Base-by-base conservation (phyloP, 2,329 filamentous ascomycete species). In the Curvularia eragrostidis region DNA sequence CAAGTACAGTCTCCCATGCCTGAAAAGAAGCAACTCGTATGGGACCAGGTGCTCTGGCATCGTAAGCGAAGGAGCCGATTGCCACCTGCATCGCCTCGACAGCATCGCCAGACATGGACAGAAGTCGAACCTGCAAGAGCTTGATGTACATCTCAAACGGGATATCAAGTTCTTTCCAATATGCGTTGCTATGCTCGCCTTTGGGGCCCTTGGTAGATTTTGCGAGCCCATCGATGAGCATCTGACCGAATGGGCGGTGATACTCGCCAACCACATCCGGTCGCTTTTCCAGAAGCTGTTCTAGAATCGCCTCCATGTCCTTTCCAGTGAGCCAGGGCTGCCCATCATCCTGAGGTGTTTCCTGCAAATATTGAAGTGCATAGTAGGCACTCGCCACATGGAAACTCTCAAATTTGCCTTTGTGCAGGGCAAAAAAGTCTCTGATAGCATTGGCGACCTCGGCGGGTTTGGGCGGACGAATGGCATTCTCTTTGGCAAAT, bases 381-480 rank as follows among this genome's bases (percentile, higher is more conserved):
- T 81, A 77, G 28, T 83, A 71, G 19, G 85, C 82, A 65, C 87
- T 80, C n/a, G 82, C 76, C 0, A 90, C 89, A 46, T 76, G 70
- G 41, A 67, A 72, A 23, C 75, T 67, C 47, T 75, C 71, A 4
- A 67, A 63, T 3, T 55, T 39, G 1, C 61, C 63, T 41, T 68
- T 66, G 28, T 65, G 65, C 38, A 67, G 63, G 1, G 64, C 55
- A 39, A 75, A 72, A 58, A 74, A 74, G 28, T 60, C 64, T 38
- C 56, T 61, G 54, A 77, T 66, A 0, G 90, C 91, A 34, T 84
- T 80, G 0, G 86, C 76, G 2, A 97, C 79, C 32, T 90, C 85
- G n/a, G 82, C 74, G 3, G 82, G 79, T 0, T 85, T 76, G 15
- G 91, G 92, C 9, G 86, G 84, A 32, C 91, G 85, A 34, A 87